Percentiles rank a stretch among this genome's conserved stretches.
phyloP scores from a whole-genome alignment of 169 alveolate species.

The Plasmodium billcollinsi region DNA sequence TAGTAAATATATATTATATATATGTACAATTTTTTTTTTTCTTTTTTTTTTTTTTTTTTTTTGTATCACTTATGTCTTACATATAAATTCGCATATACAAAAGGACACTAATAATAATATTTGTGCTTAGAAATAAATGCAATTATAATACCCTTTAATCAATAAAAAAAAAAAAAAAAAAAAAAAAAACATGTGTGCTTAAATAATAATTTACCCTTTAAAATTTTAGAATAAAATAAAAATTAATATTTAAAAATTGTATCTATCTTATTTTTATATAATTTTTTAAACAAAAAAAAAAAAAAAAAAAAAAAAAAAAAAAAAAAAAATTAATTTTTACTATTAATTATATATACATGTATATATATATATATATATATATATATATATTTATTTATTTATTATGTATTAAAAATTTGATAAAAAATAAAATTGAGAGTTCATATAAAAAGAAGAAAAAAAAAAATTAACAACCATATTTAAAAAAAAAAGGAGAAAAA shows the following conservation, averaged over 20 bases:
- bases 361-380: conserved; percentile 4
- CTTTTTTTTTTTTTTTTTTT: background rate
- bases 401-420: conserved; percentile 40
- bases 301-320: no score
- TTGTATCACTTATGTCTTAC: background rate
- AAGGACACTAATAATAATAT: no score
- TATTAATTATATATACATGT: background rate
- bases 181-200: no score
- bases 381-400: background rate
- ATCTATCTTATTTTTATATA: no score
- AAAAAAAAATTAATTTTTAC: no score
- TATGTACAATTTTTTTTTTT: background rate
- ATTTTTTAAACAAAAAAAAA: no score
- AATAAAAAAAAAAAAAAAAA: no score
- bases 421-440: conserved; percentile 20
- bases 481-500: background rate
- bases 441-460: background rate
- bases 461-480: background rate
- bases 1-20: background rate
- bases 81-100: background rate
- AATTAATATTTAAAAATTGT: no score
- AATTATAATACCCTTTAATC: no score
- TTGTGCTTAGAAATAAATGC: no score
- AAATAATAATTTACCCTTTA: no score
- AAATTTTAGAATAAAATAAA: no score